Base-by-base conservation (phyloP, 257 asterid species). In the Plectranthus barbatus region DNA sequence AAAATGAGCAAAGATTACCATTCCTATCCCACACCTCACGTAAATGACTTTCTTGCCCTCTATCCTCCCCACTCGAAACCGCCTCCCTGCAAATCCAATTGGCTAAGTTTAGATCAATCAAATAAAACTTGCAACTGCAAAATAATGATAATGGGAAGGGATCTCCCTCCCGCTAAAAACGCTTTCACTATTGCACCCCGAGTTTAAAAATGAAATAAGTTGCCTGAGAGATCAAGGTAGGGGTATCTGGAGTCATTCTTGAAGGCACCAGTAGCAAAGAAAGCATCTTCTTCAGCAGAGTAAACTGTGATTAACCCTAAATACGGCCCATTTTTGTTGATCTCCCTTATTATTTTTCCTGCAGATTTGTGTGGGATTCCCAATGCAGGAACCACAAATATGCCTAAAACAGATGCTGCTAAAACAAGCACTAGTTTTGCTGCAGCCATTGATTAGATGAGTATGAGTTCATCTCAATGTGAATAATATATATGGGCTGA, bases 11-110 rank as follows among this genome's bases (percentile, higher is more conserved):
- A 8, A 4, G 15, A 34, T 9, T 39, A 73, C 91, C 88, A 83
- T 33, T 74, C 95, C 91, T 33, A 76, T 68, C 3, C 86, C 95
- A 68, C 85, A 83, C 62, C 73, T 83, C 29, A 86, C 88, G 48
- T 83, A 83, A 21, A 86, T 75, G 56, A 81, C 81, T 60, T 61
- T 72, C 58, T 72, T 74, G 57, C 70, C 77, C 31, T 56, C 70
- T 13, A 83, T 52, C 19, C 42, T 72, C 62, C 95, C 95, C 1
- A 83, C 60, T 26, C 79, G 80, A 67, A 83, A 86, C 21, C 85
- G 66, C 67, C 91, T 78, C 0, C 88, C 88, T 85, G 63, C 56
- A 5, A 26, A 26, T 1, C 31, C 31, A 26, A 26, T n/a, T n/a
- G 5, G 31, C 5, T 31, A 15, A 7, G 12, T 24, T 0, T 1